Evolutionary conservation across 1,139 yeast genomes (phyloP), one percentile per base, ranked within the genome.

Genomic region (Yarrowia galli): DNA sequence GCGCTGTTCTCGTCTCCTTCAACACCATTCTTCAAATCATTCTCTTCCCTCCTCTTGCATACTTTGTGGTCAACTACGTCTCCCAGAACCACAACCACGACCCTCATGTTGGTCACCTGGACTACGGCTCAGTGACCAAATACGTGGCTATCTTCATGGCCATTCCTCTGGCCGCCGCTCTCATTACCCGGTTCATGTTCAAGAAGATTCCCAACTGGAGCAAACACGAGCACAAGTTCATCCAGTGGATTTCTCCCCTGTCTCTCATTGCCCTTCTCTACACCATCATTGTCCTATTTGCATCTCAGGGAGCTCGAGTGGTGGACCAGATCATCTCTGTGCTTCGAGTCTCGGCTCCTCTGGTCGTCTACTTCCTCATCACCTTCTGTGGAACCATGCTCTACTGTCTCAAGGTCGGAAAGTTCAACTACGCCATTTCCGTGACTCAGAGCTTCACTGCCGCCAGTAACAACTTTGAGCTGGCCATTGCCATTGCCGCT

Each of bases 401-500:
- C 22, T 49, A 72, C 28, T 69, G 74, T 43, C 70, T 71, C 48
- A 61, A 69, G 46, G 78, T 79, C 71, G 72, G 61, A 6, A 40
- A 77, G 22, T 74, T 82, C 72, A 75, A 85, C 70, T 86, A 84
- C 73, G 73, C 77, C 10, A 78, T 79, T 56, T 80, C 82, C 2
- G 78, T 81, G 28, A 83, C 88, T 3, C 89, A 85, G 71, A 78
- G 85, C 15, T 86, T 86, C 71, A 85, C 88, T 1, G 87, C 88
- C 2, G 83, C 88, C 2, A 83, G 87, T 6, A 86, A 86, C 73
- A 85, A 86, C 69, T 82, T 82, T 70, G 88, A 85, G 72, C 76
- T 85, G 63, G 83, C 86, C 67, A 77, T 85, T 61, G 87, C 89
- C 2, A 82, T 86, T 18, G 85, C 88, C 1, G 83, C 84, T 16